Evolutionary conservation across 164 flowering plant species (phyloP), one percentile per base, ranked within the genome.

Genomic region (Piper betle): DNA sequence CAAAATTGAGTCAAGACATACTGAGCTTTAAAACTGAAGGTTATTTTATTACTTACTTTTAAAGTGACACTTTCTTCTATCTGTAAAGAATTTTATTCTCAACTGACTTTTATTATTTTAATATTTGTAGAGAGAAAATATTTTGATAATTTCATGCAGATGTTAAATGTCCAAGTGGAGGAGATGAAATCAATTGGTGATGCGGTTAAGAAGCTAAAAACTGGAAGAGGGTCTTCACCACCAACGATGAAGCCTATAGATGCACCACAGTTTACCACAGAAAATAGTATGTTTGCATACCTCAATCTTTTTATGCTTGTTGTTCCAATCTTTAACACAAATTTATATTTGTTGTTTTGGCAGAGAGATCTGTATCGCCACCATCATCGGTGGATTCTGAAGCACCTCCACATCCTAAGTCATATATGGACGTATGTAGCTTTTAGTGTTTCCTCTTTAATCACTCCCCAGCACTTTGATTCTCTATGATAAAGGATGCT

Each of bases 1-100:
- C 97, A 58, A 90, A 74, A 66, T 83, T 89, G 57, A 88, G 87
- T 79, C 95, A 86, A 72, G 95, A 88, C 43, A 81, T 94, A 79
- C 40, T 87, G 77, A 76, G 64, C 18, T 76, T 87, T 18, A 86
- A 78, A 77, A 78, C 46, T 77, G 88, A 84, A 77, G 97, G 98
- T 92, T 65, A 19, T 63, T 53, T 18, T 25, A 39, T 17, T 16
- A 63, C 25, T 52, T 42, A 20, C 20, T 39, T 55, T 59, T 38
- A 37, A 17, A 41, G 37, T 63, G 55, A 57, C 15, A 16, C 42
- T 16, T 46, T 10, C 50, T 46, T 2, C 15, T 2, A 10, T 46
- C 15, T 15, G 11, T 46, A 15, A 6, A 6, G 10, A 62, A 39
- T 18, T 11, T 16, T 60, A 6, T 48, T 17, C 57, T 9, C 15